Evolutionary conservation across 2,329 filamentous ascomycete species (phyloP), one percentile per base, ranked within the genome.

Genomic region (Parastagonospora nodorum): DNA sequence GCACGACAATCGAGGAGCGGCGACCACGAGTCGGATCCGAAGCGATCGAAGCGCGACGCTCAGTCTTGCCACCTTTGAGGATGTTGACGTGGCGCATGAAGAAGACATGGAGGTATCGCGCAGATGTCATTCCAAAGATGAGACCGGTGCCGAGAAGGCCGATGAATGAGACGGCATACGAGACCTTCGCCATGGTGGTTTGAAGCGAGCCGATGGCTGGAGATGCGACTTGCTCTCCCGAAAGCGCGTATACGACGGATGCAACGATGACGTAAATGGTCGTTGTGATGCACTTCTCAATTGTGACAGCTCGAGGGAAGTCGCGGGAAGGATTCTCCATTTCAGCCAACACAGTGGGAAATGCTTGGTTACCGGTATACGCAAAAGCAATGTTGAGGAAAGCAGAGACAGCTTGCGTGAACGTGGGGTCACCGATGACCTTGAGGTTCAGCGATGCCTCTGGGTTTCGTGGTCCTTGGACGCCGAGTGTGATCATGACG

Each of bases 331-430:
- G 61, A 40, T 66, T 61, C 30, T 64, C 56, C 64, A 68, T 66
- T 14, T 68, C 63, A 4, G 57, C 60, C 11, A 68, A 48, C 12
- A 68, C 63, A 2, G 63, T 66, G 1, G 62, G 62, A 4, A 67
- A 67, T 2, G 64, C 63, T 40, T 67, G 64, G 35, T 65, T 66
- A n/a, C 64, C 64, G 3, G 63, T 53, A 29, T 61, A 67, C 6
- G 64, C 60, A 45, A 67, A 67, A 2, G 60, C 63, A 33, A 66
- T 65, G 45, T 67, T 67, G 39, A 67, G 57, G 40, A 66, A 63
- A 1, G 63, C 61, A 4, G 56, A 53, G n/a, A 58, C 53, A 8
- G 61, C 61, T 48, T 66, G 48, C 2, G 53, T 61, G 32, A 68
- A 65, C 2, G 48, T 61, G 4, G 61, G 63, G 33, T 36, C 60